Percentiles rank a stretch among this genome's conserved stretches.
Evolutionary conservation across 331 rosid species (phyloP).

Genomic region (Quercus phellos): DNA sequence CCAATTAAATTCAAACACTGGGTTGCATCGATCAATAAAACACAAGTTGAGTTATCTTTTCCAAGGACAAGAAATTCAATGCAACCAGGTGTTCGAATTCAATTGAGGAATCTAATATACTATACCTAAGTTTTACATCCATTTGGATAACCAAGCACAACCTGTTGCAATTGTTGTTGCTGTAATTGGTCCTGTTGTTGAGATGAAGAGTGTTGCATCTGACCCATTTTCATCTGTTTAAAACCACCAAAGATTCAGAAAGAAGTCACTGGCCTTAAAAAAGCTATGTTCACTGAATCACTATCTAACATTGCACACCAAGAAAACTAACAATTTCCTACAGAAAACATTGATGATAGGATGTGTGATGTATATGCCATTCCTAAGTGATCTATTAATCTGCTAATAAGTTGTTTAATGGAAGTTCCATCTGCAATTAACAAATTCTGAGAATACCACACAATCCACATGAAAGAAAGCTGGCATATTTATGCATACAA

Average conservation of each 20-base stretch:
- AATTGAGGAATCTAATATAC: too few relatives aligned
- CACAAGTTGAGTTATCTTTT: too few relatives aligned
- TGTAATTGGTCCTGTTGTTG: slow-evolving; percentile 69
- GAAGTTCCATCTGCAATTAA: too few relatives aligned
- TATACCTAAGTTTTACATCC: too few relatives aligned
- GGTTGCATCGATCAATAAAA: too few relatives aligned
- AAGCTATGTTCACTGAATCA: not conserved
- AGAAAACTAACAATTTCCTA: not conserved
- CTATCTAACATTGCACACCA: not conserved
- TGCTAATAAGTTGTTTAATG: too few relatives aligned
- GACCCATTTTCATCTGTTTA: slow-evolving; percentile 66
- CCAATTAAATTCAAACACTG: too few relatives aligned
- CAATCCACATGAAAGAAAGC: not conserved
- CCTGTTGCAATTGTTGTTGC: slow-evolving; percentile 80
- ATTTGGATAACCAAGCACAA: slow-evolving; percentile 28
- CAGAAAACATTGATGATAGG: not conserved
- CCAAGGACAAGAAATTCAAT: too few relatives aligned
- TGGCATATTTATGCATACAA: not conserved
- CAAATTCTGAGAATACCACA: not conserved
- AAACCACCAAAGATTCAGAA: slow-evolving; percentile 19
- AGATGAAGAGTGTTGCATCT: slow-evolving; percentile 72
- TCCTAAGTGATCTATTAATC: too few relatives aligned
- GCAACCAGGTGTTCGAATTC: too few relatives aligned
- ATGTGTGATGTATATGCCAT: too few relatives aligned
- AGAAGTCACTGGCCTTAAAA: slow-evolving; percentile 6